Conservation (phyloP, 495 filamentous ascomycete genomes). For the Podospora appendiculata region DNA sequence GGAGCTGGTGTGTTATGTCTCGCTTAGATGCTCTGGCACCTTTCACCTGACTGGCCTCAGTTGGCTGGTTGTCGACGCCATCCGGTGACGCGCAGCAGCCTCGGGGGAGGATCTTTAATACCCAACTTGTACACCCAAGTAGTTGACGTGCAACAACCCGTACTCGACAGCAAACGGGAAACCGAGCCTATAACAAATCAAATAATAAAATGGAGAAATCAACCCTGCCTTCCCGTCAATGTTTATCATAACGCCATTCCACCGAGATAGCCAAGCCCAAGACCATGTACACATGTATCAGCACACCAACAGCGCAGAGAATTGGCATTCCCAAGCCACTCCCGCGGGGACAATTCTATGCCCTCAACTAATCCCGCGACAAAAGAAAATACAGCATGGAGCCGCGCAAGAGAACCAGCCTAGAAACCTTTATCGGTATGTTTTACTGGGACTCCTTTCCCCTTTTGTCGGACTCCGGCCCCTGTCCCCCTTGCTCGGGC, state of each 20-base stretch:
- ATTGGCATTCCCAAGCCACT: neutral
- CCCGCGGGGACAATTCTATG: neutral
- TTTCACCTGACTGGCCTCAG: too few species aligned
- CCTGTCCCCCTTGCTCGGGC: slow-evolving; percentile 38
- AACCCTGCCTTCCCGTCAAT: neutral
- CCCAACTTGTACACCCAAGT: neutral
- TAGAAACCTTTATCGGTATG: slow-evolving; percentile 7
- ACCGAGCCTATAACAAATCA: neutral
- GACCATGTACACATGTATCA: too few species aligned
- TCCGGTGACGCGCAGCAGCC: too few species aligned
- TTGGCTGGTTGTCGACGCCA: too few species aligned
- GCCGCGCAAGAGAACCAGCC: too few species aligned
- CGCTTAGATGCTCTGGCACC: too few species aligned
- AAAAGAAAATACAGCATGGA: neutral
- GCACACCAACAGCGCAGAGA: too few species aligned
- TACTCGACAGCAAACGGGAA: neutral
- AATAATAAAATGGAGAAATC: neutral
- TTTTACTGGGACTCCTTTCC: slow-evolving; percentile 28
- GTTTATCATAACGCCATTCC: neutral
- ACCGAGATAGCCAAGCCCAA: too few species aligned
- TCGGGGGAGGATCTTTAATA: too few species aligned
- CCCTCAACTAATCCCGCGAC: neutral
- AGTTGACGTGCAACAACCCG: neutral
- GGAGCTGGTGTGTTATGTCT: too few species aligned
- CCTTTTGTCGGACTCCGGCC: slow-evolving; percentile 33